Conservation (phyloP, 2,329 filamentous ascomycete species). For the Fonsecaea multimorphosa region DNA sequence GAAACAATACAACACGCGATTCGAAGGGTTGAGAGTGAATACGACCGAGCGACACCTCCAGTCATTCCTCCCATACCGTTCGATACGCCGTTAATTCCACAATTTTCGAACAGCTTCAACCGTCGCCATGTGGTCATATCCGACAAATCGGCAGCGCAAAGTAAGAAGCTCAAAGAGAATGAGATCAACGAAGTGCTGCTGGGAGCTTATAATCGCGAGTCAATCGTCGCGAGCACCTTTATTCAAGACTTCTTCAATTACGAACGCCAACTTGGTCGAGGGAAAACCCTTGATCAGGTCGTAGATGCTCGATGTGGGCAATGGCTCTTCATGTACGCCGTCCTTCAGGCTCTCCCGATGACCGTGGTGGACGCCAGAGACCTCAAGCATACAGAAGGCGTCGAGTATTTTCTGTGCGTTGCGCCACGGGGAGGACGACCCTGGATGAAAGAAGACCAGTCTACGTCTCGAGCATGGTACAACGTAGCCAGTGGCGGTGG, state of each 20-base stretch:
- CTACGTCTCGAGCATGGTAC: constrained; percentile 55
- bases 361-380: constrained; percentile 57
- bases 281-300: constrained; percentile 54
- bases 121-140: constrained; percentile 68
- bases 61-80: constrained; percentile 91
- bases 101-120: constrained; percentile 63
- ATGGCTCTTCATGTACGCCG: constrained; percentile 59
- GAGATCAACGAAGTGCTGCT: constrained; percentile 79
- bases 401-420: constrained; percentile 59
- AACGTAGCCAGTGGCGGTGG: constrained; percentile 66
- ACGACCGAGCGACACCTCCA: constrained; percentile 85
- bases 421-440: constrained; percentile 56
- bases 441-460: constrained; percentile 55
- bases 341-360: constrained; percentile 57
- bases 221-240: constrained; percentile 57
- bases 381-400: constrained; percentile 51
- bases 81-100: constrained; percentile 79
- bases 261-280: constrained; percentile 52
- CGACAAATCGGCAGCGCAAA: constrained; percentile 76
- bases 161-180: constrained; percentile 75
- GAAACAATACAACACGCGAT: constrained; percentile 72
- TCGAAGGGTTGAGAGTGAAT: constrained; percentile 81
- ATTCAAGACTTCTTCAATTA: constrained; percentile 57
- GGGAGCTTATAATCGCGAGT: constrained; percentile 80
- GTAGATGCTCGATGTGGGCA: constrained; percentile 56